Percentiles rank a stretch among this genome's conserved stretches.
These are phyloP conservation scores for Phaeosphaeria sp. DNA, from an alignment of 2,329 filamentous ascomycete species.

Conservation along the genomic window DNA sequence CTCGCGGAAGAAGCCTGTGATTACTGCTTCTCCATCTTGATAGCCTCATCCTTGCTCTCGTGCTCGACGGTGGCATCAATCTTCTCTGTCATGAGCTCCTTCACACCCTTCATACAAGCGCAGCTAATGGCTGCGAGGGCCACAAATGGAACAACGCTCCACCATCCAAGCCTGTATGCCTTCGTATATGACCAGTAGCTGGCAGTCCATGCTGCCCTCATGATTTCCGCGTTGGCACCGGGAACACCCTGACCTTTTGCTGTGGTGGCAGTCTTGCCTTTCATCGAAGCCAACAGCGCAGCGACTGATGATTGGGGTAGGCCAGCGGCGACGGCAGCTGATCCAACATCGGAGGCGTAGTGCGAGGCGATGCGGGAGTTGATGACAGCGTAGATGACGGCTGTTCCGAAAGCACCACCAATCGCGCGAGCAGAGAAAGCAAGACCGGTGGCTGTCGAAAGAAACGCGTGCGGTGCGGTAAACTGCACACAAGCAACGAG, in stretches of 20 bases:
- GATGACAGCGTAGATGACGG: slow-evolving; percentile 39
- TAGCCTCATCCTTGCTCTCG: slow-evolving; percentile 17
- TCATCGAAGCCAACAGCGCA: slow-evolving; percentile 28
- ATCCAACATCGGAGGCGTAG: slow-evolving; percentile 25
- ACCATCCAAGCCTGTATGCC: slow-evolving; percentile 39
- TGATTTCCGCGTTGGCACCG: slow-evolving; percentile 22
- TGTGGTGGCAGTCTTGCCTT: slow-evolving; percentile 16
- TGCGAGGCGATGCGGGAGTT: slow-evolving; percentile 30
- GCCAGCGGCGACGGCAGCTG: slow-evolving; percentile 30
- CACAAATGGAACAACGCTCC: slow-evolving; percentile 42
- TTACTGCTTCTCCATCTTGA: slow-evolving; percentile 12
- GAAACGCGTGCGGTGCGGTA: slow-evolving; percentile 37
- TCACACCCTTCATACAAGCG: slow-evolving; percentile 35
- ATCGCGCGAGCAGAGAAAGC: slow-evolving; percentile 43
- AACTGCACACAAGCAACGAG: slow-evolving; percentile 43
- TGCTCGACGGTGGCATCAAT: slow-evolving; percentile 43
- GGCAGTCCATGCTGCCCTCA: slow-evolving; percentile 30
- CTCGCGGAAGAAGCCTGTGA: not conserved
- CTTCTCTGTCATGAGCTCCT: slow-evolving; percentile 38
- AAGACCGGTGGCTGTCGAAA: slow-evolving; percentile 41
- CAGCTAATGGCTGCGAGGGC: slow-evolving; percentile 33
- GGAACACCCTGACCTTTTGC: slow-evolving; percentile 17
- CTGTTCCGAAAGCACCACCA: slow-evolving; percentile 41
- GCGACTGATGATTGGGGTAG: slow-evolving; percentile 26
- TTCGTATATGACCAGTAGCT: slow-evolving; percentile 39